Evolutionary conservation across 2,329 filamentous ascomycete genomes (phyloP), one percentile per base, ranked within the genome.

Genomic region (Graphilbum ipis-grandicollis): DNA sequence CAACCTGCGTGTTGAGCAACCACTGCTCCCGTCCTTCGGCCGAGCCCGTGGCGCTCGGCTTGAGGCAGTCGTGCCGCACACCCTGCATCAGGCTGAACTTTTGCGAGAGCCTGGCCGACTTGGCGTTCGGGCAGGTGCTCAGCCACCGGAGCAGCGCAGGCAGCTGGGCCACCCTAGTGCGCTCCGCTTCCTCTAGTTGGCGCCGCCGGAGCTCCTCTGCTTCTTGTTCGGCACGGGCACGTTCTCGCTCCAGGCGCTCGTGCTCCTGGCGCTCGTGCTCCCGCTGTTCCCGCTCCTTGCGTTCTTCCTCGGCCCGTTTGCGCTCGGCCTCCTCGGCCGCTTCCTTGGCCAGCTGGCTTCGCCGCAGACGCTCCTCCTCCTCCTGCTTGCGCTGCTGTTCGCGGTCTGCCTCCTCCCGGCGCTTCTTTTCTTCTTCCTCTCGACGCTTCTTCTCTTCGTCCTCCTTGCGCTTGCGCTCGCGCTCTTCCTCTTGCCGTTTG

Each of bases 1-100:
- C 73, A 35, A 68, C 71, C 39, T 77, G 68, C 3, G 67, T 71
- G 46, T 77, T 79, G 35, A 78, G 61, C 38, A 78, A 53, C 73
- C 74, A 79, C 45, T 73, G 71, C 45, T 77, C 73, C 35, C 71
- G 63, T n/a, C 71, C 72, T 33, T 64, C 65, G 2, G 62, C 46
- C 10, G 64, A 67, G 8, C 65, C 65, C 6, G 64, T 68, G 13
- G 63, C 56, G 22, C 62, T 60, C 4, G 63, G 61, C 13, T 62
- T 61, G 39, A 78, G 73, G 4, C 71, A 76, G 50, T 78, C 73
- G 47, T 71, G 76, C 18, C 74, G 67, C 34, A 74, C 68, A 14
- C 73, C 73, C 44, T 70, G 63, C 42, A 75, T 66, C 33, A 55
- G 58, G 42, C 59, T 59, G 49, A 78, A 75, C 31, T 65, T 64